Evolutionary conservation across 73 alveolate species (phyloP).

Genomic region (Strombidium stylifer): DNA sequence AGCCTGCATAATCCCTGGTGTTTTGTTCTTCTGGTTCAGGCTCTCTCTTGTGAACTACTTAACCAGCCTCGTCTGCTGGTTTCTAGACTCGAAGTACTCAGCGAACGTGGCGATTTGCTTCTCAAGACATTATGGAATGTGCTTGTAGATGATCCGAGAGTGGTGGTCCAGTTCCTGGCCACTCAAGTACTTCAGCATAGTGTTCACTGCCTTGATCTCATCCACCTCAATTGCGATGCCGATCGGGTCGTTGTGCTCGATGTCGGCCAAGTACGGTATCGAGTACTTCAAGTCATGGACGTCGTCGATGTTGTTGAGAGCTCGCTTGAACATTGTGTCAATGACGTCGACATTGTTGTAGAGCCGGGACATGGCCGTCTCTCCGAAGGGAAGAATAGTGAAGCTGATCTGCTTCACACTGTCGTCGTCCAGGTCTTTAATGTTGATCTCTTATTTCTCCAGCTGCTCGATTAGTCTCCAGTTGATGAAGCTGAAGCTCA

Average conservation of each 20-base stretch:
- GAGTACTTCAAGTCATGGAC: neutral
- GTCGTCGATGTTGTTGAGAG: neutral
- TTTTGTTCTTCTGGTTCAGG: neutral
- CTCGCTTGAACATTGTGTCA: neutral
- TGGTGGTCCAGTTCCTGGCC: slow-evolving; percentile 21
- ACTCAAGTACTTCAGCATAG: slow-evolving; percentile 7
- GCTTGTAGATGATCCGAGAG: slow-evolving; percentile 4
- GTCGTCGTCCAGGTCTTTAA: neutral
- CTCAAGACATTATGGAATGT: neutral
- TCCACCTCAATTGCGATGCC: neutral
- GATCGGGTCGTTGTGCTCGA: slow-evolving; percentile 23
- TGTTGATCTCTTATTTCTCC: neutral
- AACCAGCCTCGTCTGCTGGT: neutral
- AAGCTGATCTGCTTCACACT: neutral
- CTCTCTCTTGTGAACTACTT: slow-evolving; percentile 6
- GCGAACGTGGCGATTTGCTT: neutral
- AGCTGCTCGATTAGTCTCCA: slow-evolving; percentile 4
- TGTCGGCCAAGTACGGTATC: slow-evolving; percentile 4
- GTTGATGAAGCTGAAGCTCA: neutral
- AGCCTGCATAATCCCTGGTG: slow-evolving; percentile 10
- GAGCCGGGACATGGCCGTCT: neutral
- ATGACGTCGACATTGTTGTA: neutral
- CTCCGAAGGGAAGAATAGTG: neutral
- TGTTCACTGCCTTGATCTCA: slow-evolving; percentile 10
- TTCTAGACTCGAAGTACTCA: neutral